Evolutionary conservation across 495 filamentous ascomycete genomes (phyloP).

Genomic region (Thermothielavioides terrestris): DNA sequence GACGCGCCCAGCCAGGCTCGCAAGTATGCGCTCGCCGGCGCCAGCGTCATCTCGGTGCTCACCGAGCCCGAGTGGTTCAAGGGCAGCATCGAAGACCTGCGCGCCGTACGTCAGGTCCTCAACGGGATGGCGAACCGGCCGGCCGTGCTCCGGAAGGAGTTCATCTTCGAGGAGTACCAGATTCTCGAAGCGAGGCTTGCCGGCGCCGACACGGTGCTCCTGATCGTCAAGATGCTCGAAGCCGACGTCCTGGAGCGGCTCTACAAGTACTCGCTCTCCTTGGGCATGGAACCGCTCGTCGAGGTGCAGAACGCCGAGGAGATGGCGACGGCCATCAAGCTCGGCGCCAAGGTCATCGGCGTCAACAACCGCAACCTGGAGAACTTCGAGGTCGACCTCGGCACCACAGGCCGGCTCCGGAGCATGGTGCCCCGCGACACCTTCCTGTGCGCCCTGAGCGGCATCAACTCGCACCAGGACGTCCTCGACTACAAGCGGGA

Average conservation of each 20-base stretch:
- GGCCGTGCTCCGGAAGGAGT: slow-evolving; percentile 89
- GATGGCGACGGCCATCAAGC: slow-evolving; percentile 75
- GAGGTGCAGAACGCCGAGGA: slow-evolving; percentile 93
- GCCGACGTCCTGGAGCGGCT: slow-evolving; percentile 62
- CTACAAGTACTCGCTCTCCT: slow-evolving; percentile 76
- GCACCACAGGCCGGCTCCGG: slow-evolving; percentile 86
- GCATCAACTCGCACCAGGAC: slow-evolving; percentile 85
- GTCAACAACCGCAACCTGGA: slow-evolving; percentile 97
- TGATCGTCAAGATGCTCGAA: slow-evolving; percentile 98
- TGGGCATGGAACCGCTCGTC: slow-evolving; percentile 97
- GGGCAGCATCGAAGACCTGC: slow-evolving; percentile 88
- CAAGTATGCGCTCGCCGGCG: slow-evolving; percentile 86
- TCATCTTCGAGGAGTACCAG: slow-evolving; percentile 97
- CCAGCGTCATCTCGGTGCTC: slow-evolving; percentile 92
- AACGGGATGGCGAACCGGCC: slow-evolving; percentile 86
- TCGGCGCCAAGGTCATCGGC: slow-evolving; percentile 91
- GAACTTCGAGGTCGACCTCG: slow-evolving; percentile 91
- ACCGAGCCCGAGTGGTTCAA: slow-evolving; percentile 99
- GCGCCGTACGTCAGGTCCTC: slow-evolving; percentile 76
- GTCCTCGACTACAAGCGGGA: slow-evolving; percentile 81
- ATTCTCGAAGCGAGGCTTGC: slow-evolving; percentile 91
- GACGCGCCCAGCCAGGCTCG: slow-evolving; percentile 86
- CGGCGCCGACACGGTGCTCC: slow-evolving; percentile 86
- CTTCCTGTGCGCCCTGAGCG: slow-evolving; percentile 90
- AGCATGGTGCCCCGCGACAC: slow-evolving; percentile 74